phyloP scores from a whole-genome alignment of 257 asterid genomes.

The Solanum sparsipilum region DNA sequence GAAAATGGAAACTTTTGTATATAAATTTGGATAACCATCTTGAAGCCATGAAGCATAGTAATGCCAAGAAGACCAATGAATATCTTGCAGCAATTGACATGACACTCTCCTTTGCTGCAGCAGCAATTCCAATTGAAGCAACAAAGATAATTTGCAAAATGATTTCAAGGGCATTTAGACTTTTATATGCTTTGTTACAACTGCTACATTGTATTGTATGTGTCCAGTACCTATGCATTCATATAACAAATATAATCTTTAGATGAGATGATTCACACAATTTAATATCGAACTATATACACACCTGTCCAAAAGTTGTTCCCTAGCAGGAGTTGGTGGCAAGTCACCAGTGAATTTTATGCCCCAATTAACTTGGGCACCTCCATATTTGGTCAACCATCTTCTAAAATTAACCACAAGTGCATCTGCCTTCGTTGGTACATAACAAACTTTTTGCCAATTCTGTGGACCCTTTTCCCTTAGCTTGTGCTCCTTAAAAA shows the following conservation, averaged over 20 bases:
- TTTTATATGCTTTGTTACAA: constrained; percentile 50
- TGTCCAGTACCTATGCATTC: constrained; percentile 54
- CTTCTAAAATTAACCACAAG: constrained; percentile 41
- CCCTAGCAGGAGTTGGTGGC: constrained; percentile 63
- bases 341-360: constrained; percentile 29
- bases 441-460: constrained; percentile 55
- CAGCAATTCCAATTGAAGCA: constrained; percentile 40
- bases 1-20: constrained; percentile 68
- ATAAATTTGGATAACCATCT: constrained; percentile 67
- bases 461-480: constrained; percentile 39
- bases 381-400: constrained; percentile 61
- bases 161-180: constrained; percentile 36
- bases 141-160: constrained; percentile 40
- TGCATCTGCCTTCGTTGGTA: constrained; percentile 60
- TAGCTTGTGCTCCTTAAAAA: constrained; percentile 43
- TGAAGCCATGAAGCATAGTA: constrained; percentile 63
- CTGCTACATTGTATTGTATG: constrained; percentile 68
- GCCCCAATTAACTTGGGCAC: constrained; percentile 51
- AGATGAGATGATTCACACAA: too few relatives aligned
- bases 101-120: constrained; percentile 47
- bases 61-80: constrained; percentile 29
- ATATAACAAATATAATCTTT: too few relatives aligned
- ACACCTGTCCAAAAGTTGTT: constrained; percentile 56
- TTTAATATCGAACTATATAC: background rate
- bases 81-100: constrained; percentile 34